Evolutionary conservation across 2,329 filamentous ascomycete species (phyloP), one percentile per base, ranked within the genome.

Genomic region (Xylariales sp.): DNA sequence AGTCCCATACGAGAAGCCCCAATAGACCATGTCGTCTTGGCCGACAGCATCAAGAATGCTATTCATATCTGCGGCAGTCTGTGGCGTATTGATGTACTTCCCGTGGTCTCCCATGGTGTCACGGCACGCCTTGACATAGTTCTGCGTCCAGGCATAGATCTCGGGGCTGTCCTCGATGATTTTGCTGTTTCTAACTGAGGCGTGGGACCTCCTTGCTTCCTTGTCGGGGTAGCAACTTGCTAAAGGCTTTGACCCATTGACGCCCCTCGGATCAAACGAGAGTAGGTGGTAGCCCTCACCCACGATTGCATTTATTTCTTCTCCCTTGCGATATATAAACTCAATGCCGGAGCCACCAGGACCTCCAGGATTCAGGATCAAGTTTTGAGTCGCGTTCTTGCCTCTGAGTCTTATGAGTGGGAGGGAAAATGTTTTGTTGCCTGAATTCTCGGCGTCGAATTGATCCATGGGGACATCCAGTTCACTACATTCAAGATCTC

Each of bases 11-110:
- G 50, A 56, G 37, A 56, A 52, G 5, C 39, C 39, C 39, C 39
- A 42, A 18, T 42, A 42, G 6, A 75, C 53, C 68, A 75, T 73
- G 45, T 76, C 71, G 28, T 64, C 56, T 45, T 68, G 63, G 1
- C 64, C 63, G 6, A 69, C 47, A 0, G 62, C 68, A 37, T 72
- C 65, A 1, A 74, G 54, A 20, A 74, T 72, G 10, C 56, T 64
- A 46, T 72, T 71, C 69, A 74, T 73, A 44, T 75, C 71, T 22
- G 70, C 67, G 2, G 68, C 70, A 3, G 70, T 67, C 18, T 62
- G 65, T 2, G 69, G 66, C 0, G 71, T 74, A 12, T 64, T 65
- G 15, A 56, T 54, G 31, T 53, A 54, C 8, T 46, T 44, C 14
- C 51, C 50, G 21, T 49, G 48, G 6, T 35, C 39, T 3, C 39